phyloP scores from a whole-genome alignment of 805 yeast genomes.

The Jamesozyma hellenica region DNA sequence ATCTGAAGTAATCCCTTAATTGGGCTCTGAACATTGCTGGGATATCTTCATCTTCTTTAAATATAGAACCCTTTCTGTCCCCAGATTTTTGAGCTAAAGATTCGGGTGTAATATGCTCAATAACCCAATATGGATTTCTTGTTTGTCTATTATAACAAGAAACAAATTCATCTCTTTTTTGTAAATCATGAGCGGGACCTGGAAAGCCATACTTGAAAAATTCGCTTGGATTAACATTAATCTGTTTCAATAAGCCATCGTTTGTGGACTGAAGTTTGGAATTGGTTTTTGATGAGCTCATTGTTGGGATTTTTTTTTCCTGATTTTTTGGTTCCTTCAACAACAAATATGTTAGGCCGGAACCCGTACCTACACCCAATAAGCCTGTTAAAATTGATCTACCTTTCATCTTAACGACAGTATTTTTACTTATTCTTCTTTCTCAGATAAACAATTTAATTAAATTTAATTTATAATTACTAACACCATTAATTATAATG shows the following conservation, averaged over 20 bases:
- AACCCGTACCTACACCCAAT: slow-evolving; percentile 4
- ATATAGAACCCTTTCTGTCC: slow-evolving; percentile 71
- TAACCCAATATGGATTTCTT: slow-evolving; percentile 76
- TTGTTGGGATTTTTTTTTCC: background rate
- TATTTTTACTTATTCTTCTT: too few relatives aligned
- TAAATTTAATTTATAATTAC: too few relatives aligned
- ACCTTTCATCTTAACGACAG: slow-evolving; percentile 2
- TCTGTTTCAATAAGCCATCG: background rate
- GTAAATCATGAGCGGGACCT: slow-evolving; percentile 84
- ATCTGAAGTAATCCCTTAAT: slow-evolving; percentile 79
- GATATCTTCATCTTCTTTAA: slow-evolving; percentile 75
- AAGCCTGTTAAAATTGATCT: slow-evolving; percentile 1
- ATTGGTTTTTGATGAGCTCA: background rate
- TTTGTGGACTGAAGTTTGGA: background rate
- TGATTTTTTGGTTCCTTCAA: background rate
- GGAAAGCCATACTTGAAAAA: slow-evolving; percentile 92
- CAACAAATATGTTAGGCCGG: slow-evolving; percentile 3
- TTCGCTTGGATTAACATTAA: slow-evolving; percentile 43
- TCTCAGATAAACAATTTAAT: too few relatives aligned
- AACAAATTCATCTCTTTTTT: slow-evolving; percentile 63
- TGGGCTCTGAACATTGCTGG: slow-evolving; percentile 70
- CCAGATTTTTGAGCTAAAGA: slow-evolving; percentile 49
- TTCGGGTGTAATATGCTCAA: slow-evolving; percentile 77
- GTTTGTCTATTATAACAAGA: slow-evolving; percentile 79
- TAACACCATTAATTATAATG: too few relatives aligned